Conservation (phyloP, 1,284 basidiomycete species). For the Trichosporon coremiiforme region DNA sequence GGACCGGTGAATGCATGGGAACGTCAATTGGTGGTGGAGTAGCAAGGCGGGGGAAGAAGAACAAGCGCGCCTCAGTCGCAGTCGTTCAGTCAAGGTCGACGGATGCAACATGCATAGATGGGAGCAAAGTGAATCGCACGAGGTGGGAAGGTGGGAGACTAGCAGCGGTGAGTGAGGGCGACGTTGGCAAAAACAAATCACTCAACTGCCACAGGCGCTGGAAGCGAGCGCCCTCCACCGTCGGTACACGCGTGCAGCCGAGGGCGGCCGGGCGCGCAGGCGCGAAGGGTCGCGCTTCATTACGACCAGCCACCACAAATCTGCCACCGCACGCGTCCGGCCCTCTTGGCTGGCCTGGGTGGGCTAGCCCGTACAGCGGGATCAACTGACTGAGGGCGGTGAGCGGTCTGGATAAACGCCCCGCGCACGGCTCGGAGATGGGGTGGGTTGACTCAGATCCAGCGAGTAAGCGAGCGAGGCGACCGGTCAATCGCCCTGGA, state of each 20-base stretch:
- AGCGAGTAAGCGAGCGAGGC: constrained; percentile 9
- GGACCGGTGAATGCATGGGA: constrained; percentile 10
- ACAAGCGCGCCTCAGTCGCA: not conserved
- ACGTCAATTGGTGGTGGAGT: not conserved
- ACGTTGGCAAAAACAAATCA: constrained; percentile 20
- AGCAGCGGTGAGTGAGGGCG: not conserved
- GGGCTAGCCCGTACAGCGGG: not conserved
- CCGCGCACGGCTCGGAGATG: not conserved
- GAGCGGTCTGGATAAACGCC: not conserved
- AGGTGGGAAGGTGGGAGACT: not conserved
- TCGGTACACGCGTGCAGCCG: not conserved
- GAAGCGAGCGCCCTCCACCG: not conserved
- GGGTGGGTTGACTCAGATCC: constrained; percentile 3
- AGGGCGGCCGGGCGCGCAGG: not conserved
- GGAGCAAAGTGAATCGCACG: not conserved
- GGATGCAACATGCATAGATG: not conserved
- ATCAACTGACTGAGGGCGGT: not conserved
- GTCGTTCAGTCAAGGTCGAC: not conserved
- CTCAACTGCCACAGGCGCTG: constrained; percentile 10
- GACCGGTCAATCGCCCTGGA: not conserved
- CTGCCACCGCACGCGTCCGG: not conserved
- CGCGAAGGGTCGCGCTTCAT: constrained; percentile 9
- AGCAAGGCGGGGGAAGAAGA: not conserved
- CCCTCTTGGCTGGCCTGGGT: not conserved
- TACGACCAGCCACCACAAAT: constrained; percentile 5